These are phyloP conservation scores for Cyberlindnera maritima DNA, from an alignment of 805 yeast genomes.

Conservation along the genomic window DNA sequence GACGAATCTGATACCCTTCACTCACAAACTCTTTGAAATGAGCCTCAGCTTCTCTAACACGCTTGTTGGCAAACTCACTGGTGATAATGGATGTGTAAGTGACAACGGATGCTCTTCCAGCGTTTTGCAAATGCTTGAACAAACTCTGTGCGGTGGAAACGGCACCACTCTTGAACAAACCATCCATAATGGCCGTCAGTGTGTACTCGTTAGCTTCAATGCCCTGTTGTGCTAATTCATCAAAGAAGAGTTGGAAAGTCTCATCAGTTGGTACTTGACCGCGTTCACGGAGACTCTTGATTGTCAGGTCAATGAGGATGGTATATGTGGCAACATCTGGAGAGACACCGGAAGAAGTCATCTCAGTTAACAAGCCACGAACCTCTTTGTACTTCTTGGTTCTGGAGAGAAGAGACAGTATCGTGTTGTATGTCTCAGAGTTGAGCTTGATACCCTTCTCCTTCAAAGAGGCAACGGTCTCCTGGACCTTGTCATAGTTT, in stretches of 20 bases:
- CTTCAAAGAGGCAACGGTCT: slow-evolving; percentile 9
- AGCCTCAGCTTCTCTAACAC: slow-evolving; percentile 35
- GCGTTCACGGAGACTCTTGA: slow-evolving; percentile 43
- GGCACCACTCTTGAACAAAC: slow-evolving; percentile 45
- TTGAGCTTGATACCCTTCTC: slow-evolving; percentile 40
- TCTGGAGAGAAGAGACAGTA: slow-evolving; percentile 42
- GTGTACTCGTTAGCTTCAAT: slow-evolving; percentile 44
- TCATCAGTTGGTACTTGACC: slow-evolving; percentile 40
- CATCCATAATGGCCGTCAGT: slow-evolving; percentile 50
- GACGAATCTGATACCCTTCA: slow-evolving; percentile 8
- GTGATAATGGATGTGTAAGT: slow-evolving; percentile 46
- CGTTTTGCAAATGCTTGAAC: slow-evolving; percentile 39
- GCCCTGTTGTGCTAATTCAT: slow-evolving; percentile 38
- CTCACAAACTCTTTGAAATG: slow-evolving; percentile 34
- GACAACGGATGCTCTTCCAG: slow-evolving; percentile 34
- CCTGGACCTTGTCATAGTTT: slow-evolving; percentile 15
- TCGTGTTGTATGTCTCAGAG: slow-evolving; percentile 49
- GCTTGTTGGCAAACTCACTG: slow-evolving; percentile 45
- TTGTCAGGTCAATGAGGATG: slow-evolving; percentile 49
- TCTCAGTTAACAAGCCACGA: slow-evolving; percentile 44
- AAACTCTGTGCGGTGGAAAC: slow-evolving; percentile 52
- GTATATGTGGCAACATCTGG: slow-evolving; percentile 68
- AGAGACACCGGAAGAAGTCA: slow-evolving; percentile 39
- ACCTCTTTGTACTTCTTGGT: slow-evolving; percentile 42
- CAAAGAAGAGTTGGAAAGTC: slow-evolving; percentile 38